Conservation (phyloP, 495 filamentous ascomycete species). For the Cercophora newfieldiana region DNA sequence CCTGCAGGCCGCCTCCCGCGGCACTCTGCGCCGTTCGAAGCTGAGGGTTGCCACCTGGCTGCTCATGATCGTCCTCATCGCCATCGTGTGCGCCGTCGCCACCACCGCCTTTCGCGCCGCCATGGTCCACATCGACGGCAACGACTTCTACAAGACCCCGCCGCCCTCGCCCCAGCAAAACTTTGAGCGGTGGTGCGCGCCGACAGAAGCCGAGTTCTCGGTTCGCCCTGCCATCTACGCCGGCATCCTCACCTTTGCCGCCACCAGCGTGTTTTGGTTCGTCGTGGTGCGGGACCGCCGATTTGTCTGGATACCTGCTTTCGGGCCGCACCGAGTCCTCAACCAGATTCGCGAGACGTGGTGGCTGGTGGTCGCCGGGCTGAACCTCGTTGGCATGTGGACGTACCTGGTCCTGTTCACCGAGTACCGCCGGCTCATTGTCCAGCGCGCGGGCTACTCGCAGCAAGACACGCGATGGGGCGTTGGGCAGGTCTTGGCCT, state of each 20-base stretch:
- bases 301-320: neutral
- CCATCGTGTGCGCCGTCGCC: neutral
- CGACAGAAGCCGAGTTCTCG: neutral
- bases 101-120: neutral
- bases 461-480: slow-evolving; percentile 13
- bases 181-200: slow-evolving; percentile 12
- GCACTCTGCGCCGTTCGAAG: neutral
- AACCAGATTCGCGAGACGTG: neutral
- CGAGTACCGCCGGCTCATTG: slow-evolving; percentile 5
- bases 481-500: neutral
- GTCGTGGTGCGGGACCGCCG: neutral
- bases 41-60: neutral
- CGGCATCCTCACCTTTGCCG: neutral
- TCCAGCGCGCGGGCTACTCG: slow-evolving; percentile 5
- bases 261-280: neutral
- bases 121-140: neutral
- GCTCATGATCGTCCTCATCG: slow-evolving; percentile 1
- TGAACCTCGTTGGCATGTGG: slow-evolving; percentile 11
- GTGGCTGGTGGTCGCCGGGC: slow-evolving; percentile 6
- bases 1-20: slow-evolving; percentile 5
- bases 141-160: neutral
- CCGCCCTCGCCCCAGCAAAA: neutral
- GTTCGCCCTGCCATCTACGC: neutral
- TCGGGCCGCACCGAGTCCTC: neutral
- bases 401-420: slow-evolving; percentile 11